phyloP scores from a whole-genome alignment of 805 yeast species.

The Diddensiella santjacobensis region DNA sequence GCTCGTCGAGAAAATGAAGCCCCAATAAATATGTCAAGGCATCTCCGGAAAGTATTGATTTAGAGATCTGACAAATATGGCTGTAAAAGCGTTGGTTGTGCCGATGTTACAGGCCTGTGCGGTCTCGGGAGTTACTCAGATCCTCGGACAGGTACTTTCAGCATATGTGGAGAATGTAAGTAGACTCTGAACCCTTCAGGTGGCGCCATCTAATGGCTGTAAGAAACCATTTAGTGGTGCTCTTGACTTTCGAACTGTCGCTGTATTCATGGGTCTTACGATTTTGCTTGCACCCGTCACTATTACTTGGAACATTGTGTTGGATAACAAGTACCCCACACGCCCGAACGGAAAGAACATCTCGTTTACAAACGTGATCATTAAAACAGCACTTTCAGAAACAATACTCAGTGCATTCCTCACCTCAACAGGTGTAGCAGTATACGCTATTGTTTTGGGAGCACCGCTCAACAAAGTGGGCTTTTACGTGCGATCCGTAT shows the following conservation, averaged over 20 bases:
- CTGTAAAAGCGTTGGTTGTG: too few relatives aligned
- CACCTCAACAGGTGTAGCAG: slow-evolving; percentile 1
- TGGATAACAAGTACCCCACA: slow-evolving; percentile 4
- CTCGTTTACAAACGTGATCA: neutral
- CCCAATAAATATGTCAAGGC: too few relatives aligned
- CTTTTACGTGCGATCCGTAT: neutral
- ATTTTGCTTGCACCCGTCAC: slow-evolving; percentile 6
- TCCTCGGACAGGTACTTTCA: slow-evolving; percentile 5
- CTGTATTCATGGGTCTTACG: slow-evolving; percentile 4
- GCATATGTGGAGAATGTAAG: slow-evolving; percentile 3
- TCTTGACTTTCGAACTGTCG: slow-evolving; percentile 1
- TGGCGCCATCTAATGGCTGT: neutral
- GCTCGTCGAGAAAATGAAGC: too few relatives aligned
- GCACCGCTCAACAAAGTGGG: neutral
- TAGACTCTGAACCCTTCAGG: neutral
- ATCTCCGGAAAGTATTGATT: too few relatives aligned
- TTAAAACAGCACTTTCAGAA: slow-evolving; percentile 5
- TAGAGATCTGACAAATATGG: too few relatives aligned
- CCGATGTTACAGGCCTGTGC: slow-evolving; percentile 2
- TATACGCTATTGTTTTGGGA: neutral
- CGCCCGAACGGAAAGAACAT: too few relatives aligned
- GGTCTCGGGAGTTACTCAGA: slow-evolving; percentile 1
- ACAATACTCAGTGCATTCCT: slow-evolving; percentile 1
- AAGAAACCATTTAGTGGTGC: slow-evolving; percentile 2
- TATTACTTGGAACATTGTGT: slow-evolving; percentile 5